Evolutionary conservation across 2,329 filamentous ascomycete genomes (phyloP), one percentile per base, ranked within the genome.

Genomic region (Cladophialophora yegresii): DNA sequence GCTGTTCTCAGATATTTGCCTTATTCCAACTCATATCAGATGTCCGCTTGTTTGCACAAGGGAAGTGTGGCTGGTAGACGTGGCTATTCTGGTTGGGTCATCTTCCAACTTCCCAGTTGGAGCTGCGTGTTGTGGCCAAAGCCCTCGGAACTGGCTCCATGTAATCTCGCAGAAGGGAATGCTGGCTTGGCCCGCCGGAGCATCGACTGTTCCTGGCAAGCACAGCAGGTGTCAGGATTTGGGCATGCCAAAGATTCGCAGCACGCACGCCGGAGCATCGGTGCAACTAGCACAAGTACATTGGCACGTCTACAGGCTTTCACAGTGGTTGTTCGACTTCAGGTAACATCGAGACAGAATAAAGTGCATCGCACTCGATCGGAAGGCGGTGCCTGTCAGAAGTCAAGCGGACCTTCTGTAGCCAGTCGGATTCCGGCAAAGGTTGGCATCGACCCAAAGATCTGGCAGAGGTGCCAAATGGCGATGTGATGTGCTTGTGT

Each of bases 341-440:
- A 26, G 1, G 20, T 2, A 12, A 28, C 26, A 28, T 28, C 47
- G 10, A 16, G 20, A 26, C 20, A 9, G 47, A 50, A 22, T 26
- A 8, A 8, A 22, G 12, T 23, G 20, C 45, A 26, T 22, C 26
- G 26, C 26, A 28, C 26, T 28, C 26, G 51, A 54, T 54, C 51
- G 22, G 51, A 28, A 33, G 51, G 10, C 20, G 23, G 51, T 54
- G 51, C 51, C 51, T 54, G 51, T 7, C 51, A 33, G 59, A 47
- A 57, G 58, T 55, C 61, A 50, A 58, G 57, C 64, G 58, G 61
- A 64, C 36, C 64, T 30, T 59, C 20, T 16, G 30, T 20, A 53
- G 47, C 57, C 66, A 68, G 64, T 68, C 66, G 66, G 66, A 62
- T 66, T 32, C 56, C 63, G 56, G 59, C 66, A 61, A 58, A 22